These are phyloP conservation scores for Ophiosphaerella korrae DNA, from an alignment of 2,329 filamentous ascomycete species.

Conservation along the genomic window DNA sequence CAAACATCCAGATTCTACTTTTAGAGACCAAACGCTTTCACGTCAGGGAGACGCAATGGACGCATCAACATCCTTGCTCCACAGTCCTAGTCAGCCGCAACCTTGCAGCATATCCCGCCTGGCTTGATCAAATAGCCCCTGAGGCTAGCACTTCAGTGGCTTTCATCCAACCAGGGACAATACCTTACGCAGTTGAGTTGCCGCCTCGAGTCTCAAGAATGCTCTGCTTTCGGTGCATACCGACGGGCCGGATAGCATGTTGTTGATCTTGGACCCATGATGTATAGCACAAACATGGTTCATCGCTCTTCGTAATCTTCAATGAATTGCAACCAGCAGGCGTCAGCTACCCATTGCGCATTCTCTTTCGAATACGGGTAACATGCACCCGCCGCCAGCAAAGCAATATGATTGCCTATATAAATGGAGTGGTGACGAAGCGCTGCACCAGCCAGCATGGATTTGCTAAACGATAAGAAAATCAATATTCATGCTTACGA, in stretches of 20 bases:
- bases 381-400: background rate
- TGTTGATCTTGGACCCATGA: conserved; percentile 2
- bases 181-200: too few species aligned
- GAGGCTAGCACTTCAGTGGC: too few species aligned
- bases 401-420: background rate
- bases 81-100: conserved; percentile 1
- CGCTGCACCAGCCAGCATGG: conserved; percentile 3
- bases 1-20: background rate
- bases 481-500: conserved; percentile 10
- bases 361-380: conserved; percentile 3
- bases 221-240: too few species aligned
- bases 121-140: too few species aligned
- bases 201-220: too few species aligned
- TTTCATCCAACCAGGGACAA: too few species aligned
- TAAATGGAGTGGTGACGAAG: background rate
- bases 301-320: background rate
- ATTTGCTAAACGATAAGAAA: conserved; percentile 2
- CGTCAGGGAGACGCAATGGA: background rate
- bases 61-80: background rate
- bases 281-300: conserved; percentile 6
- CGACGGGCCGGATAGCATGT: conserved; percentile 4
- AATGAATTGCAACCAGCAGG: conserved; percentile 8
- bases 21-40: background rate
- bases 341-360: conserved; percentile 7
- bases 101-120: background rate